Conservation (phyloP, 2,329 filamentous ascomycete species). For the Alternaria sp. region DNA sequence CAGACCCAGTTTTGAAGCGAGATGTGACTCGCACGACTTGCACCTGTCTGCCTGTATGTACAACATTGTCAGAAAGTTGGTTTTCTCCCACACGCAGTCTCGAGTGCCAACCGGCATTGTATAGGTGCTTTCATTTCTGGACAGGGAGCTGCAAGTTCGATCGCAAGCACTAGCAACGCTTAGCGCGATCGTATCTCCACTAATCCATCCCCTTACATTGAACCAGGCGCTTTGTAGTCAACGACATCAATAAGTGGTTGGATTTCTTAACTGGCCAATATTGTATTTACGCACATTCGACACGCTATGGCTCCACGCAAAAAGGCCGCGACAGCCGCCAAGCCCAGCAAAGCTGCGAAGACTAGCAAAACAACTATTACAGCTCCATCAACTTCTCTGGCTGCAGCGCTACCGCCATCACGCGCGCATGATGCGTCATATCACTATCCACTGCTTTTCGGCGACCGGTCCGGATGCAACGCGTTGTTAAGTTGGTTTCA, state of each 20-base stretch:
- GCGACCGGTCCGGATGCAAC: constrained; percentile 22
- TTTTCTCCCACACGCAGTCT: neutral
- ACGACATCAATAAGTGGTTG: neutral
- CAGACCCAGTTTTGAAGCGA: neutral
- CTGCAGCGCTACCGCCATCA: constrained; percentile 36
- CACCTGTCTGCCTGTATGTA: neutral
- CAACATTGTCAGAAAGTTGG: neutral
- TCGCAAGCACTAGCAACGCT: constrained; percentile 8
- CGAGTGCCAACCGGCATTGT: neutral
- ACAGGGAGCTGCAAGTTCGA: constrained; percentile 7
- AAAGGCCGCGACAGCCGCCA: constrained; percentile 14
- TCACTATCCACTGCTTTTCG: constrained; percentile 44
- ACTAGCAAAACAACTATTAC: constrained; percentile 18
- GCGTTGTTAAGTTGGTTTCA: constrained; percentile 46
- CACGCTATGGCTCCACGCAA: constrained; percentile 29
- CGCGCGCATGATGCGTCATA: constrained; percentile 41
- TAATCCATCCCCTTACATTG: neutral
- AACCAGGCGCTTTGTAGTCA: neutral
- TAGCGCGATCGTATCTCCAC: constrained; percentile 18
- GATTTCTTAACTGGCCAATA: neutral
- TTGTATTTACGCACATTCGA: neutral
- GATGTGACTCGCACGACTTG: neutral
- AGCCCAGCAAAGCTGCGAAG: constrained; percentile 13
- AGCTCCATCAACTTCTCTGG: constrained; percentile 21
- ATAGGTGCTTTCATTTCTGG: neutral